Evolutionary conservation across 2,329 filamentous ascomycete species (phyloP), one percentile per base, ranked within the genome.

Genomic region (Aspergillus arachidicola): DNA sequence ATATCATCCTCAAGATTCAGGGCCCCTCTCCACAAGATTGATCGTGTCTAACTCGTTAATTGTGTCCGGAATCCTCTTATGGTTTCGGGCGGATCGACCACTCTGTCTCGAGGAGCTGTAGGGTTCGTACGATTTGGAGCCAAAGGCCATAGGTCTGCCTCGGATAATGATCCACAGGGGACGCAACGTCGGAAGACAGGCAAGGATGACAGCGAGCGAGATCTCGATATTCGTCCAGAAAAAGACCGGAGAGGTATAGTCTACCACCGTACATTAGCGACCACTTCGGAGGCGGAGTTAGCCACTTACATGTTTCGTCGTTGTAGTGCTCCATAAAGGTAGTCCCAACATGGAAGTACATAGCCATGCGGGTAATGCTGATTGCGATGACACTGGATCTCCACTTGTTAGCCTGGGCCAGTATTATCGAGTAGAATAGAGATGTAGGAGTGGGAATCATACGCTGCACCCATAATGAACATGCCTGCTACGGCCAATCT

Each of bases 181-280:
- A 19, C 53, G 53, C 4, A 55, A 19, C 6, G 53, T 55, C 6
- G 53, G 53, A 19, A 55, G 53, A 36, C 30, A 55, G 32, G 53
- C 53, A 26, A 55, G 53, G 53, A 55, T 55, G 30, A 55, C 53
- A 1, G 32, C 53, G 36, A 57, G 54, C 11, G 54, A 57, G n/a
- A 57, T 57, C 14, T 57, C 54, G 23, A 57, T 43, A 28, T 57
- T 57, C 23, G 36, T 57, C 54, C 36, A 57, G 54, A 57, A 45
- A 36, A 57, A 41, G 11, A 57, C 54, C 11, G 54, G 36, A 11
- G 54, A 57, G 4, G 54, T 57, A 36, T 57, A 57, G 46, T 41
- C 38, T 41, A n/a, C 19, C 7, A 41, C 16, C 16, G 3, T 41
- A 41, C 16, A 19, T 41, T 41, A 41, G 38, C 3, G 1, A 9